phyloP scores from a whole-genome alignment of 192 early-diverging fungal species.

The Geranomyces variabilis region DNA sequence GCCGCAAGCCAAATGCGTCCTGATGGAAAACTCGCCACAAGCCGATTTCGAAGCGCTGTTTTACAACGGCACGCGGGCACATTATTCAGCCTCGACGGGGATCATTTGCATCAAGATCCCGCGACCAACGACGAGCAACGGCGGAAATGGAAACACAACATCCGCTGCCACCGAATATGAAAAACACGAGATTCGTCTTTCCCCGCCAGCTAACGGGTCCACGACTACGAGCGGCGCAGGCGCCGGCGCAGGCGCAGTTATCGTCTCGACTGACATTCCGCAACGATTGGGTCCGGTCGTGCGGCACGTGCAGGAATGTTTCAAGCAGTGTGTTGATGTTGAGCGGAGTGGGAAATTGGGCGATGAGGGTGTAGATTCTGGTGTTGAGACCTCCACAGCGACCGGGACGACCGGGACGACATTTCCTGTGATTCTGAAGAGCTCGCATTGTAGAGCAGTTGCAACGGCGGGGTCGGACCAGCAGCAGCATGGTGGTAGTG shows the following conservation, averaged over 20 bases:
- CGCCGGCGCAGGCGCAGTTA: background rate
- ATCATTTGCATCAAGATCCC: slow-evolving; percentile 55
- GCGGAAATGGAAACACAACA: slow-evolving; percentile 1
- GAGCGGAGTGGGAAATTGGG: slow-evolving; percentile 34
- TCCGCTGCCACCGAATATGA: background rate
- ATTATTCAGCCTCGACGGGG: slow-evolving; percentile 34
- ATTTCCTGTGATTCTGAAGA: slow-evolving; percentile 54
- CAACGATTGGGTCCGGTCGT: slow-evolving; percentile 37
- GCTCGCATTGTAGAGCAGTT: slow-evolving; percentile 36
- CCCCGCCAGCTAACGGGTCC: background rate
- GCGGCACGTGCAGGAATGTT: slow-evolving; percentile 55
- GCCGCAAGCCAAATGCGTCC: slow-evolving; percentile 68
- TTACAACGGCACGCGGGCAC: slow-evolving; percentile 65
- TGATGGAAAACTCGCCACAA: slow-evolving; percentile 70
- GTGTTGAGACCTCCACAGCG: background rate
- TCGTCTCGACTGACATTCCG: slow-evolving; percentile 35
- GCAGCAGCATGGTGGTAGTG: background rate
- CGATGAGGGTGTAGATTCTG: no score
- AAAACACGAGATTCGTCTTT: slow-evolving; percentile 11
- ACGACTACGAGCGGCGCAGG: background rate
- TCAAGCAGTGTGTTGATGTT: slow-evolving; percentile 53
- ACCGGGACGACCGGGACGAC: background rate
- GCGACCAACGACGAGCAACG: background rate
- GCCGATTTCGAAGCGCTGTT: slow-evolving; percentile 67
- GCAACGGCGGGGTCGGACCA: background rate